Conservation (phyloP, 1,284 basidiomycete genomes). For the Ustilago lituana region DNA sequence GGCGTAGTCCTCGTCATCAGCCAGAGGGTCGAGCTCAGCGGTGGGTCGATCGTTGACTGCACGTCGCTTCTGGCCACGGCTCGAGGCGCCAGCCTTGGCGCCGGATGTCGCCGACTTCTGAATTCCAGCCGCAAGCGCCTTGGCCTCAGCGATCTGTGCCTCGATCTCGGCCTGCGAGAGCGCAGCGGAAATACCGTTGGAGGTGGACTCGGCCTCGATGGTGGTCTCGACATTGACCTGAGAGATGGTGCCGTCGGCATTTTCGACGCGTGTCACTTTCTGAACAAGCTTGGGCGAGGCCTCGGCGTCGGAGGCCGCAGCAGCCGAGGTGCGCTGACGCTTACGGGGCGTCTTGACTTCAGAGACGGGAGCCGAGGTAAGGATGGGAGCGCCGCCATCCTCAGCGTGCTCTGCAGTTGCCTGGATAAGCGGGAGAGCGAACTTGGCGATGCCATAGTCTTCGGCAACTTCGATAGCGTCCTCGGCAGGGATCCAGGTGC, state of each 20-base stretch:
- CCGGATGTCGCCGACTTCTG: conserved; percentile 30
- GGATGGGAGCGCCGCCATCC: conserved; percentile 50
- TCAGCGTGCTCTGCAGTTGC: conserved; percentile 78
- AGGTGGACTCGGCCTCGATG: conserved; percentile 23
- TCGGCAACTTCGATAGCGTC: conserved; percentile 77
- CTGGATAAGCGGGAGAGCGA: conserved; percentile 76
- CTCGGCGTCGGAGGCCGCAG: conserved; percentile 23
- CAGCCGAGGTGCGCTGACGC: conserved; percentile 40
- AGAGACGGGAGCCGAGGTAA: conserved; percentile 39
- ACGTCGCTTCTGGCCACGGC: conserved; percentile 52
- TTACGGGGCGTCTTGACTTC: conserved; percentile 47
- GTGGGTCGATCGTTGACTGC: conserved; percentile 57
- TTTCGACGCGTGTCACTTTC: conserved; percentile 33
- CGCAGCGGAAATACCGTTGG: conserved; percentile 28
- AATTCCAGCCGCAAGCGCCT: conserved; percentile 59
- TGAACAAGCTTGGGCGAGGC: conserved; percentile 47
- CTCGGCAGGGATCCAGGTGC: conserved; percentile 83
- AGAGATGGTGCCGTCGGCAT: conserved; percentile 36
- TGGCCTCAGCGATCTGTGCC: conserved; percentile 59
- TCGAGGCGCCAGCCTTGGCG: conserved; percentile 12
- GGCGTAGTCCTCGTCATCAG: conserved; percentile 54
- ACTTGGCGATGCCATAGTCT: conserved; percentile 73
- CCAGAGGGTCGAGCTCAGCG: conserved; percentile 35
- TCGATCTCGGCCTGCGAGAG: conserved; percentile 60
- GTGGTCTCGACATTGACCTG: conserved; percentile 46